A percentile compares a stretch with the other conserved stretches of the same genome.
Conservation (phyloP, 2,329 filamentous ascomycete species). For the Fusarium domesticum region DNA sequence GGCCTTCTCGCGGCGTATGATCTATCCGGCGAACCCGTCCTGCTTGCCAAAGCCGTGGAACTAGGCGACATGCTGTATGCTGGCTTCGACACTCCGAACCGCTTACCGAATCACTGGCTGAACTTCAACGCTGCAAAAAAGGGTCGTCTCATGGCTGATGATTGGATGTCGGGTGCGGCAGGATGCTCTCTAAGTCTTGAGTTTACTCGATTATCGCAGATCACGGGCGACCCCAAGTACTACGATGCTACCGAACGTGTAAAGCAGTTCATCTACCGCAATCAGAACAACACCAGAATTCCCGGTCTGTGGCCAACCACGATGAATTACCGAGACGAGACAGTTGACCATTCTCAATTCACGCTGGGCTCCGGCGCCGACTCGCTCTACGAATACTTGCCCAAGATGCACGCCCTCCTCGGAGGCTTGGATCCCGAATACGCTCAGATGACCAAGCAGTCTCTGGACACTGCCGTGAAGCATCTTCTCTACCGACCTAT, state of each 20-base stretch:
- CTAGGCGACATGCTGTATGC: constrained; percentile 53
- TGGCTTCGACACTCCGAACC: constrained; percentile 54
- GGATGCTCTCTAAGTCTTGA: constrained; percentile 68
- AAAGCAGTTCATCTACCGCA: constrained; percentile 62
- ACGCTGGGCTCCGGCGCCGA: constrained; percentile 46
- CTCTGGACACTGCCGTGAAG: constrained; percentile 59
- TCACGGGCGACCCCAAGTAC: constrained; percentile 70
- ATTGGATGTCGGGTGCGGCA: constrained; percentile 42
- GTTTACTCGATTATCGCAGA: constrained; percentile 70
- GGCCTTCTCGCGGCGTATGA: constrained; percentile 53
- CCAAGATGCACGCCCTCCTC: constrained; percentile 60
- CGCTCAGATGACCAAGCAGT: constrained; percentile 59
- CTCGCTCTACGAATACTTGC: constrained; percentile 58
- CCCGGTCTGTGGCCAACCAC: constrained; percentile 71
- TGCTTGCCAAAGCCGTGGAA: constrained; percentile 51
- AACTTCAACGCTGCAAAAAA: constrained; percentile 42
- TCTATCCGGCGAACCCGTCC: constrained; percentile 43
- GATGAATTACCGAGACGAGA: constrained; percentile 59
- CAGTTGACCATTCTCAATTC: constrained; percentile 38
- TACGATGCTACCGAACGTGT: constrained; percentile 75
- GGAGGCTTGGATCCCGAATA: constrained; percentile 64
- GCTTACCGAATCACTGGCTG: constrained; percentile 47
- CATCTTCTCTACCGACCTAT: constrained; percentile 68
- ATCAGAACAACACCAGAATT: constrained; percentile 63
- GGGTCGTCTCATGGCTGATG: constrained; percentile 37